Conservation (phyloP, 2,329 filamentous ascomycete genomes). For the Tolypocladium cylindrosporum region DNA sequence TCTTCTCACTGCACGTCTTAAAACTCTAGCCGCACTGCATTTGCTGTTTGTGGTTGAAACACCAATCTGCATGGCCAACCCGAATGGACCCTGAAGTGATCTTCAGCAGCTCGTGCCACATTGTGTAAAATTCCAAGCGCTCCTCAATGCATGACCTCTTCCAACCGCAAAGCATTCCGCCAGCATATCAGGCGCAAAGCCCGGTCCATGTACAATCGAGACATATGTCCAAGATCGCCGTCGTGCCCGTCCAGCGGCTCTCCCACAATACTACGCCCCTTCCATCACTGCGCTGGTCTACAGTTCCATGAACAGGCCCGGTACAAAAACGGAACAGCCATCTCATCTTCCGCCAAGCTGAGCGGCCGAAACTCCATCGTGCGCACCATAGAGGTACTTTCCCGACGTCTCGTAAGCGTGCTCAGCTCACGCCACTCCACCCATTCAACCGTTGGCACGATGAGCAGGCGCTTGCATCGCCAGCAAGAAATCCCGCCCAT, state of each 20-base stretch:
- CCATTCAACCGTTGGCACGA: conserved; percentile 47
- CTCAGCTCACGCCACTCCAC: conserved; percentile 48
- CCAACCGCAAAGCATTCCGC: neutral
- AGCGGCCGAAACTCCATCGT: conserved; percentile 12
- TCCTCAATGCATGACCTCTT: neutral
- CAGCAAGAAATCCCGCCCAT: conserved; percentile 42
- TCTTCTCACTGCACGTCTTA: neutral
- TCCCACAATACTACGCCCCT: neutral
- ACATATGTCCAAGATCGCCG: neutral
- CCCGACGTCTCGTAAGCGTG: conserved; percentile 3
- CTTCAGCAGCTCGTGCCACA: neutral
- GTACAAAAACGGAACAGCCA: conserved; percentile 34
- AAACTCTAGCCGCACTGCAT: neutral
- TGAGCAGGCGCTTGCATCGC: conserved; percentile 35
- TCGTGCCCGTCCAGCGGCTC: neutral
- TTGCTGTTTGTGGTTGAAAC: neutral
- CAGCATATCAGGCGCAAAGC: neutral
- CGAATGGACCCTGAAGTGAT: neutral
- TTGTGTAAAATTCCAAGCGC: neutral
- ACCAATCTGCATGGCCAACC: neutral
- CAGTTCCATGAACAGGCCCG: conserved; percentile 42
- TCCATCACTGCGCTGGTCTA: conserved; percentile 23
- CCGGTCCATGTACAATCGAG: neutral
- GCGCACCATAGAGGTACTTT: neutral
- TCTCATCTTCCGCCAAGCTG: conserved; percentile 22